Evolutionary conservation across 441 rosid genomes (phyloP).

Genomic region (Euphorbia corollata): DNA sequence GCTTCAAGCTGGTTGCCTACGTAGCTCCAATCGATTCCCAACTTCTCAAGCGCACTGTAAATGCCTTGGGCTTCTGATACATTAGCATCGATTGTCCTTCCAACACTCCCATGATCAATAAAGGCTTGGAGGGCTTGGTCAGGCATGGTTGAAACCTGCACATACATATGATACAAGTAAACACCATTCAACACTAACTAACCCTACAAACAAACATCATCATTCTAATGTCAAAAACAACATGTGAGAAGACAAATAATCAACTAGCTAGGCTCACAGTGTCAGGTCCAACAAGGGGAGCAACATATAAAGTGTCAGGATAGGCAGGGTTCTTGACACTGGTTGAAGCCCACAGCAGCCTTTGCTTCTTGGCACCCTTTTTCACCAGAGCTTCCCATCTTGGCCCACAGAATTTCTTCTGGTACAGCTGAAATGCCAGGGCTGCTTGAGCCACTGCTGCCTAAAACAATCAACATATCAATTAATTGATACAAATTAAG

Average conservation of each 20-base stretch:
- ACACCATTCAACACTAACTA: constrained; percentile 9
- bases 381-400: constrained; percentile 93
- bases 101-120: constrained; percentile 69
- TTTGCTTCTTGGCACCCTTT: constrained; percentile 98
- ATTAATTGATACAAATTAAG: too few relatives aligned
- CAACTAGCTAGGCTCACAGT: constrained; percentile 72
- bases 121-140: constrained; percentile 96
- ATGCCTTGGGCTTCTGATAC: constrained; percentile 88
- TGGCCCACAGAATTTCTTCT: constrained; percentile 94
- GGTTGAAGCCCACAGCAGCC: constrained; percentile 92
- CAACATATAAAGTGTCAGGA: constrained; percentile 79
- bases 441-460: constrained; percentile 98
- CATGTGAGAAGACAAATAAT: background rate
- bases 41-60: constrained; percentile 92
- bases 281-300: constrained; percentile 92
- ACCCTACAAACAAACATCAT: background rate
- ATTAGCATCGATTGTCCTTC: constrained; percentile 79
- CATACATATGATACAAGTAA: background rate
- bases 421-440: constrained; percentile 85
- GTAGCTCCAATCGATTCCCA: constrained; percentile 79
- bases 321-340: constrained; percentile 92
- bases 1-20: constrained; percentile 80
- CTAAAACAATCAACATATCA: constrained; percentile 32
- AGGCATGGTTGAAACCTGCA: constrained; percentile 95
- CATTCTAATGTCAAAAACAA: background rate